A percentile compares a stretch with the other conserved stretches of the same genome.
These are phyloP conservation scores for Candida tropicalis DNA, from an alignment of 1,139 yeast species.

Conservation along the genomic window DNA sequence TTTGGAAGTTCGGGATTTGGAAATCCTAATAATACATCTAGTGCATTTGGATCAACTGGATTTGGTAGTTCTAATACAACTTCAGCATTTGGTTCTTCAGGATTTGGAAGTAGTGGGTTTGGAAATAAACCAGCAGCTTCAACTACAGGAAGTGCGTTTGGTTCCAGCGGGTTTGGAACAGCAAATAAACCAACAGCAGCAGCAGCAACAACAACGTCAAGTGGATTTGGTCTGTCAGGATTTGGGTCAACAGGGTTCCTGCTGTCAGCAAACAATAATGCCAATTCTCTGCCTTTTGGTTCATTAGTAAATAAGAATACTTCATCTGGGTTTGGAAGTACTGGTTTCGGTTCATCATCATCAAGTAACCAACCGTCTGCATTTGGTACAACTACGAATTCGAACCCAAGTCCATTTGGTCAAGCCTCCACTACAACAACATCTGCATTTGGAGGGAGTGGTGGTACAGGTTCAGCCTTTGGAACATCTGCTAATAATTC, in stretches of 20 bases:
- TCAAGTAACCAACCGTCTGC: conserved; percentile 8
- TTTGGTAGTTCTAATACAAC: conserved; percentile 7
- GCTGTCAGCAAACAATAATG: conserved; percentile 2
- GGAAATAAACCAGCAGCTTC: conserved; percentile 14
- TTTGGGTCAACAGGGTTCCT: conserved; percentile 8
- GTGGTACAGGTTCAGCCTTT: conserved; percentile 13
- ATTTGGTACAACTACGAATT: conserved; percentile 8
- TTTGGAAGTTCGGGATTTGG: conserved; percentile 11
- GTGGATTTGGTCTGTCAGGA: conserved; percentile 8
- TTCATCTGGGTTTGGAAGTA: conserved; percentile 12
- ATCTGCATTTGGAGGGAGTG: conserved; percentile 11
- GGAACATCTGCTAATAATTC: conserved; percentile 7
- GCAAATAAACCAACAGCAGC: neutral
- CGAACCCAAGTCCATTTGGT: conserved; percentile 16
- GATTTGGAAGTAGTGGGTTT: conserved; percentile 11
- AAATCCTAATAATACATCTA: neutral
- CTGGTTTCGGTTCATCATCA: conserved; percentile 9
- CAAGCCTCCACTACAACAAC: conserved; percentile 4
- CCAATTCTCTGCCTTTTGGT: conserved; percentile 9
- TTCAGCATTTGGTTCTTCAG: conserved; percentile 14
- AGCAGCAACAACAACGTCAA: neutral
- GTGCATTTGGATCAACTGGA: conserved; percentile 14
- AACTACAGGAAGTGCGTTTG: conserved; percentile 16
- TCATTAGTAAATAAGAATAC: conserved; percentile 8
- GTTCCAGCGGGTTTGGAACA: conserved; percentile 10